Base-by-base conservation (phyloP, 2,329 filamentous ascomycete species). In the Aspergillus pseudoviridinutans region DNA sequence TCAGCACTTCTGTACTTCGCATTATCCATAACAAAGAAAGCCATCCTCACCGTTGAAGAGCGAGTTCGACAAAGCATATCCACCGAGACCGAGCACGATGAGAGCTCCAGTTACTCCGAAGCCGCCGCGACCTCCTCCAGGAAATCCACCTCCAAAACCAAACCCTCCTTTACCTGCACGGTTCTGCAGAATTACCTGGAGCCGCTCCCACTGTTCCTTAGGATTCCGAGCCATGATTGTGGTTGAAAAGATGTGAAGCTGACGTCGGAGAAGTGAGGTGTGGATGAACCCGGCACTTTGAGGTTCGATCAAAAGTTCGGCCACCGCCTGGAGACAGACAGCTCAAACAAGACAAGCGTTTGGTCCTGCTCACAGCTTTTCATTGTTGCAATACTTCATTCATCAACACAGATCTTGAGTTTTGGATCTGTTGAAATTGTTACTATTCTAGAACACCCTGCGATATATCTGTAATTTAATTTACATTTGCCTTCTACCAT, bases 131-230 rank as follows among this genome's bases (percentile, higher is more conserved):
- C 77, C 82, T 61, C 82, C 84, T 59, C 81, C 80, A 49, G 83
- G 76, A 49, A 83, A 73, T 61, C 82, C 77, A 25, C 44, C 44
- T 14, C 66, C 59, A 41, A 62, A 57, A 53, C 79, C 79, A 59
- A 76, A 72, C 54, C 82, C 81, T 63, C 80, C 78, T 61, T 76
- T 75, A 56, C 75, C 74, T 66, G 70, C 69, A 35, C 81, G 77
- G 64, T 80, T 79, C 69, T 83, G 79, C 65, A 87, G 79, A 60
- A 84, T 83, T 68, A 81, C 80, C 76, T 87, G 85, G 64, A 90
- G 78, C 68, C 82, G 81, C 74, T 82, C 80, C 82, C 85, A 89
- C 66, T 85, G 82, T 73, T 90, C 85, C 71, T 83, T 81, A 53
- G 87, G 86, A 71, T 87, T 85, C 64, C 77, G 73, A 66, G 74